Evolutionary conservation across 495 filamentous ascomycete genomes (phyloP).

Genomic region (Penicillium alfredii): DNA sequence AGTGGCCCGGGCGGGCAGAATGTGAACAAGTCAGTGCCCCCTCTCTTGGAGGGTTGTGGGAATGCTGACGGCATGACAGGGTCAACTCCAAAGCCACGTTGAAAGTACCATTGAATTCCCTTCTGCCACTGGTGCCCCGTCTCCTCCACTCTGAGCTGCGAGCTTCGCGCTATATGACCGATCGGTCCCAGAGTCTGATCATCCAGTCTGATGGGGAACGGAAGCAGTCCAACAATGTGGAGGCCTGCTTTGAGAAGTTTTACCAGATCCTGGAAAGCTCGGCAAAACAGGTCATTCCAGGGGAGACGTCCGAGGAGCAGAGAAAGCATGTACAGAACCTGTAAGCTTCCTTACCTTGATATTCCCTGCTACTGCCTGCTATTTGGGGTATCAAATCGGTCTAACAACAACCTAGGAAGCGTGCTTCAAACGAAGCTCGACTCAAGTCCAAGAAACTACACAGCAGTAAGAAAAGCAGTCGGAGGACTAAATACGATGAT

Average conservation of each 20-base stretch:
- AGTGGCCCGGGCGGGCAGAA: conserved; percentile 93
- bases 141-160: conserved; percentile 59
- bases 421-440: conserved; percentile 62
- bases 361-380: too few relatives aligned
- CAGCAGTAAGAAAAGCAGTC: conserved; percentile 70
- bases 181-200: conserved; percentile 54
- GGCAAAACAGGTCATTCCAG: conserved; percentile 51
- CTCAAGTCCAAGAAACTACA: conserved; percentile 70
- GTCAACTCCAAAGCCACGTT: conserved; percentile 89
- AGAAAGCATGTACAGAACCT: conserved; percentile 54
- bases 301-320: conserved; percentile 58
- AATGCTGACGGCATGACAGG: conserved; percentile 40
- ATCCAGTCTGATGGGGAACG: conserved; percentile 64
- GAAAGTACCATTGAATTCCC: conserved; percentile 51
- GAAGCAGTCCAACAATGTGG: conserved; percentile 59
- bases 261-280: conserved; percentile 50
- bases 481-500: conserved; percentile 49
- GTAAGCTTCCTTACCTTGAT: conserved; percentile 49
- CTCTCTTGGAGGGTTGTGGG: conserved; percentile 7
- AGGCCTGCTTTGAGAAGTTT: conserved; percentile 59
- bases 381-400: too few relatives aligned
- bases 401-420: conserved; percentile 49
- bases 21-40: conserved; percentile 78
- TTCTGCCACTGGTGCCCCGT: conserved; percentile 60
- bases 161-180: conserved; percentile 63